Evolutionary conservation across 805 yeast genomes (phyloP).

Genomic region (Candida krabiensis): DNA sequence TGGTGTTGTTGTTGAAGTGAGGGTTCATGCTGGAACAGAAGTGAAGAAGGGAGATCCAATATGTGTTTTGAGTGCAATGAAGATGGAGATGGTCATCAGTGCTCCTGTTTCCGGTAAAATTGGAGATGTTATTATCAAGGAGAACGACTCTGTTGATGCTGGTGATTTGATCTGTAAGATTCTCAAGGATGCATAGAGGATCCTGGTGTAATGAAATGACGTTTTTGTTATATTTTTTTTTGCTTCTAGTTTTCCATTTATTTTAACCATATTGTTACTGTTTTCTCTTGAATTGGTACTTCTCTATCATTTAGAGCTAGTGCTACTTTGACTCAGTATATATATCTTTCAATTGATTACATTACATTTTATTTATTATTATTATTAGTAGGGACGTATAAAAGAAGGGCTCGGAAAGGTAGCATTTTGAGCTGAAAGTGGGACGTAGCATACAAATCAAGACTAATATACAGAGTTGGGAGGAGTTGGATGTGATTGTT

Average conservation of each 20-base stretch:
- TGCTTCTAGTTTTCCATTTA: background rate
- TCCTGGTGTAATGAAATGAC: background rate
- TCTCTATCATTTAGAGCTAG: too few species aligned
- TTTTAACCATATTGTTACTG: background rate
- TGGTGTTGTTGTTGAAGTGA: conserved; percentile 94
- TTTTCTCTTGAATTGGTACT: too few species aligned
- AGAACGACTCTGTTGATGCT: conserved; percentile 95
- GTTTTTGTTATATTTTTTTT: conserved; percentile 1
- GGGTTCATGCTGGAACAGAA: conserved; percentile 81
- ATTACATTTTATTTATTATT: too few species aligned
- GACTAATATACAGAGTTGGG: too few species aligned
- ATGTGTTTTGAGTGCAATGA: conserved; percentile 95
- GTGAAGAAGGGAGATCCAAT: conserved; percentile 96
- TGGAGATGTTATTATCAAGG: conserved; percentile 72
- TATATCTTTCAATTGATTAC: too few species aligned
- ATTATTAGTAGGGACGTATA: too few species aligned
- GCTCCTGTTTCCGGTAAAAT: conserved; percentile 88
- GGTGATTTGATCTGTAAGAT: conserved; percentile 78
- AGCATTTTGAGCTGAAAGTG: too few species aligned
- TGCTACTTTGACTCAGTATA: too few species aligned
- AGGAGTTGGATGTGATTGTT: too few species aligned
- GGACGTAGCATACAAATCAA: too few species aligned
- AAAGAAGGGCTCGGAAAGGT: too few species aligned
- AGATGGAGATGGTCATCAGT: conserved; percentile 98
- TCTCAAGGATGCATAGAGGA: conserved; percentile 32